Evolutionary conservation across 345 rosid genomes (phyloP).

Genomic region (Ricinus communis): DNA sequence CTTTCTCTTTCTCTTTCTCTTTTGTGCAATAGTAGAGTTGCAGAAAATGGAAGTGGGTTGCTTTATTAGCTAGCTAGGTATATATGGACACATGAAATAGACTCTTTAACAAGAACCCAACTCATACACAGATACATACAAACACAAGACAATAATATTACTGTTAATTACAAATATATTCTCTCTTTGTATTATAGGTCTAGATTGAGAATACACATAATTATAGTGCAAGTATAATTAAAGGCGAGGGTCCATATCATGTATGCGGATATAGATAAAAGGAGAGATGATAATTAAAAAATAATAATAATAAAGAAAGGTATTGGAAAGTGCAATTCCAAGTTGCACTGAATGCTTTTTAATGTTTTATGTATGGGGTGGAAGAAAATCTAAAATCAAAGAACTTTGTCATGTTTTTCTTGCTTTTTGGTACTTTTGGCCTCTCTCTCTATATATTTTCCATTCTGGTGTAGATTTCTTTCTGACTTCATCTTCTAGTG

Average conservation of each 20-base stretch:
- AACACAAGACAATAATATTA: background rate
- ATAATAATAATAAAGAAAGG: conserved; percentile 15
- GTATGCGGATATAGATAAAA: too few relatives aligned
- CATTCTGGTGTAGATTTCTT: background rate
- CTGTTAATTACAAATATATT: too few relatives aligned
- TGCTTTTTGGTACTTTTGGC: conserved; percentile 10
- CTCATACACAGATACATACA: background rate
- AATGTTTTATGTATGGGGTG: background rate
- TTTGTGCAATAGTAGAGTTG: conserved; percentile 32
- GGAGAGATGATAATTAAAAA: conserved; percentile 23
- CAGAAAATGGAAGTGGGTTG: conserved; percentile 48
- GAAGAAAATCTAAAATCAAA: background rate
- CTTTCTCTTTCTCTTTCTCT: conserved; percentile 1
- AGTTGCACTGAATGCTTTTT: background rate
- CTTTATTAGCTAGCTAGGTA: conserved; percentile 32
- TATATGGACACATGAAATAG: conserved; percentile 41
- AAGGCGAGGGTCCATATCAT: too few relatives aligned
- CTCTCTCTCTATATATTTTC: background rate
- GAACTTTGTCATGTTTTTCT: background rate
- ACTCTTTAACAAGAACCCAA: conserved; percentile 43
- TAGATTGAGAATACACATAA: too few relatives aligned
- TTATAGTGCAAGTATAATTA: too few relatives aligned
- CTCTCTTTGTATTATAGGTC: too few relatives aligned
- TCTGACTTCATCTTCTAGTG: background rate
- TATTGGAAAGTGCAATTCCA: conserved; percentile 17